These are phyloP conservation scores for Metarhizium brunneum DNA, from an alignment of 2,329 filamentous ascomycete genomes.

Conservation along the genomic window DNA sequence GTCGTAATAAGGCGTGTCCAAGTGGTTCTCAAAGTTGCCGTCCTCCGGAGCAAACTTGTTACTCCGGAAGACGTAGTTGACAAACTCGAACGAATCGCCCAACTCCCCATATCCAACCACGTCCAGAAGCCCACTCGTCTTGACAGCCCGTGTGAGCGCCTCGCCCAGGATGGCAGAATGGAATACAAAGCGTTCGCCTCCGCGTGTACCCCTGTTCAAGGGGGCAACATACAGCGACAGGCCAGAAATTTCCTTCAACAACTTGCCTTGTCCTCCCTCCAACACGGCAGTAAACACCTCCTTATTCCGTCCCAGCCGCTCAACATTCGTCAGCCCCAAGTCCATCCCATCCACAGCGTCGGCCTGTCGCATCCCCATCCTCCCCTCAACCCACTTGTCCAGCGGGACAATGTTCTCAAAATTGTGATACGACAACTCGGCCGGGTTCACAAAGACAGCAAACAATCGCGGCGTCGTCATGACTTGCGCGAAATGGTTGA, in stretches of 20 bases:
- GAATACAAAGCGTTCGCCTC: slow-evolving; percentile 1
- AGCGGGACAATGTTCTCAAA: slow-evolving; percentile 1
- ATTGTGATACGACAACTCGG: slow-evolving; percentile 1
- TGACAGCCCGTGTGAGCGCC: not conserved
- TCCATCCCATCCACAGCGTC: not conserved
- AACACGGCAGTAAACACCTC: not conserved
- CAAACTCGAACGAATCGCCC: not conserved
- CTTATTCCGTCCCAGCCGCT: not conserved
- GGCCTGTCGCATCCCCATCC: not conserved
- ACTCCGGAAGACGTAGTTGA: slow-evolving; percentile 1
- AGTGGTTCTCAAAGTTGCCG: not conserved
- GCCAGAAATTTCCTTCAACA: not conserved
- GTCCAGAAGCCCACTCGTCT: not conserved
- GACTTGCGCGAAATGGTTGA: slow-evolving; percentile 6
- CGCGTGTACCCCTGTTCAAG: not conserved
- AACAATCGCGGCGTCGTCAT: slow-evolving; percentile 5
- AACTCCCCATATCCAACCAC: not conserved
- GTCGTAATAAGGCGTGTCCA: slow-evolving; percentile 1
- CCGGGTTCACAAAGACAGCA: slow-evolving; percentile 6
- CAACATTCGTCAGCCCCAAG: not conserved
- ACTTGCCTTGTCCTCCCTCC: not conserved
- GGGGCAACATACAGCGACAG: not conserved
- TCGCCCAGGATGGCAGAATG: not conserved
- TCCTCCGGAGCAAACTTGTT: not conserved
- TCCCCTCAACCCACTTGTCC: not conserved